Evolutionary conservation across 345 rosid species (phyloP), one percentile per base, ranked within the genome.

Genomic region (Boechera retrofracta): DNA sequence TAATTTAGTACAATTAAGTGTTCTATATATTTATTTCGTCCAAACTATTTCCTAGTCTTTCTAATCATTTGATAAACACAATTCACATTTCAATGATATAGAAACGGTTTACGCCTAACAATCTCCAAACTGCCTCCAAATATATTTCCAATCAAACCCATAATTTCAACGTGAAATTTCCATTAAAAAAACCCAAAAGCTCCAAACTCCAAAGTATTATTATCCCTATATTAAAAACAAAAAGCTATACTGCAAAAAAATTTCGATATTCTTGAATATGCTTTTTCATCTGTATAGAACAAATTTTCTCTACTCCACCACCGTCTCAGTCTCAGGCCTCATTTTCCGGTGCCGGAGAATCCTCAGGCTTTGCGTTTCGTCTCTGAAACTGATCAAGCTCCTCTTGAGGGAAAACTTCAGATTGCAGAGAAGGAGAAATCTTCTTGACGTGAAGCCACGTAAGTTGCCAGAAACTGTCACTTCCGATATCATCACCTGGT

Each of bases 401-500:
- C 10, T 80, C 79, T 66, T 81, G 84, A 11, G 89, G 86, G 75
- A 88, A 86, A 32, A 88, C 84, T 77, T 87, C 96, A 2, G 86
- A 79, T 73, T 87, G 87, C 77, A 87, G 31, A 15, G 87, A 73
- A n/a, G 96, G 86, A 39, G 75, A 79, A 5, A 88, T 83, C 58
- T 88, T 88, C 63, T 88, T 83, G 42, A 87, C 91, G 52, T 88
- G 90, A 55, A 88, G 74, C 93, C 96, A 87, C 16, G 93, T 90
- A 16, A 87, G 77, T 64, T 87, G 83, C 96, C 93, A 90, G 75
- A 90, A 85, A 65, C 93, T 90, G 59, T 86, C 88, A 52, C 90
- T 86, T 26, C 88, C 92, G 4, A 86, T 77, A 41, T 82, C 93
- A 68, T 83, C 80, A 52, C 84, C 84, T 1, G 83, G 91, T 70